Conservation (phyloP, 2,329 filamentous ascomycete species). For the Fusarium odoratissimum region DNA sequence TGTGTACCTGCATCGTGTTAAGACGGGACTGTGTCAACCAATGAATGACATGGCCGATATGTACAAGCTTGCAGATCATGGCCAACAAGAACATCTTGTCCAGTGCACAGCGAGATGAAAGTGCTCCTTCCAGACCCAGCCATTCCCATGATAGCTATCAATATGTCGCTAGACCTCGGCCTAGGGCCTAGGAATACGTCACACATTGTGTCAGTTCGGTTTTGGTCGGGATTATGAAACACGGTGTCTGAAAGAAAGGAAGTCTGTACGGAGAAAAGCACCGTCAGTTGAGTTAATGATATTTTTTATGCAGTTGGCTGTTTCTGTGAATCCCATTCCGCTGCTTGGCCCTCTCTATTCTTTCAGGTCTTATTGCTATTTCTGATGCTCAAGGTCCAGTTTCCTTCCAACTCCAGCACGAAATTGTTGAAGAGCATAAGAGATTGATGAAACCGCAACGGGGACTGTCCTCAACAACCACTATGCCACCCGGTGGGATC, state of each 20-base stretch:
- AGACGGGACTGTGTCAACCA: background rate
- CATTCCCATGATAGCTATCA: slow-evolving; percentile 21
- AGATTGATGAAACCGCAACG: background rate
- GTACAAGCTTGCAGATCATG: background rate
- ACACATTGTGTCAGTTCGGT: background rate
- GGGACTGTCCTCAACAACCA: background rate
- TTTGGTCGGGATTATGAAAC: background rate
- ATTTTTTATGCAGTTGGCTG: background rate
- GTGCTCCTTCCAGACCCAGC: slow-evolving; percentile 21
- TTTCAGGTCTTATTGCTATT: background rate
- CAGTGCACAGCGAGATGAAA: slow-evolving; percentile 2
- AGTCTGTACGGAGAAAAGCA: background rate
- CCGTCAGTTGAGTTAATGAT: background rate
- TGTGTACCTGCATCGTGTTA: background rate
- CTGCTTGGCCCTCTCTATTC: background rate
- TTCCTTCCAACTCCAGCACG: background rate
- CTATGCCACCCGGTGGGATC: background rate
- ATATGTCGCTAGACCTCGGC: background rate
- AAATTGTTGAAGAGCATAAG: background rate
- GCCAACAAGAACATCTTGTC: background rate
- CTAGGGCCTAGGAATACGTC: background rate
- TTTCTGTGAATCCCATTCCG: background rate
- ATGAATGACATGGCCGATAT: background rate
- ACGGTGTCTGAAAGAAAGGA: background rate
- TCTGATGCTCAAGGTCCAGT: background rate